A percentile compares a stretch with the other conserved stretches of the same genome.
Evolutionary conservation across 1,284 basidiomycete species (phyloP).

Genomic region (Phylloboletellus chloephorus): DNA sequence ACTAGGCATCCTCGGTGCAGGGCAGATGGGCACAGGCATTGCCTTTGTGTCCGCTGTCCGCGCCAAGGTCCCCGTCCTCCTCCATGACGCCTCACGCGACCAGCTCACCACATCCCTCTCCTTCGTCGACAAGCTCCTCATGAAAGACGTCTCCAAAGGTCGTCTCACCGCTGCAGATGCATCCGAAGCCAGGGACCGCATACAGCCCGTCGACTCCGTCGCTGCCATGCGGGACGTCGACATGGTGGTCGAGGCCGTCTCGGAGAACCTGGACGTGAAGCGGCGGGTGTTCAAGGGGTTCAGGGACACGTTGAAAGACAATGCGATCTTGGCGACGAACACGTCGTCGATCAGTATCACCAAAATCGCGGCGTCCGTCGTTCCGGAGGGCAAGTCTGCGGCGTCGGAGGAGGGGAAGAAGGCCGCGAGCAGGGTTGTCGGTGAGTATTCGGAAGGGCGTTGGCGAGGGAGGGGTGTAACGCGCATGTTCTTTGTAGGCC

Average conservation of each 20-base stretch:
- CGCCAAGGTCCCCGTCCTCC: constrained; percentile 70
- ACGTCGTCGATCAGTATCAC: constrained; percentile 94
- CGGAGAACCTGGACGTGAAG: constrained; percentile 82
- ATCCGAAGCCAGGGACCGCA: constrained; percentile 63
- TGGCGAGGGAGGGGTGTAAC: not conserved
- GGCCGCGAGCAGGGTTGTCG: constrained; percentile 68
- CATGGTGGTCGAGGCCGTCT: constrained; percentile 91
- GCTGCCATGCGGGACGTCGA: constrained; percentile 70
- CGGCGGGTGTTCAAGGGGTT: constrained; percentile 73
- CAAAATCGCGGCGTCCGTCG: constrained; percentile 81
- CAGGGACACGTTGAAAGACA: constrained; percentile 60
- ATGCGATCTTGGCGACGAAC: constrained; percentile 86
- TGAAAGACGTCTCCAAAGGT: constrained; percentile 83
- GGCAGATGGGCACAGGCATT: constrained; percentile 87
- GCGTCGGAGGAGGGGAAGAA: constrained; percentile 58
- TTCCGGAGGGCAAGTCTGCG: constrained; percentile 50
- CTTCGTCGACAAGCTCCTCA: constrained; percentile 76
- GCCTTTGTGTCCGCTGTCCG: constrained; percentile 79
- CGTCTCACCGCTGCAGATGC: constrained; percentile 72
- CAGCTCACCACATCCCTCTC: constrained; percentile 68
- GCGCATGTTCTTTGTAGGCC: constrained; percentile 39
- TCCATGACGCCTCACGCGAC: constrained; percentile 62
- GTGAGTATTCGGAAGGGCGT: constrained; percentile 36
- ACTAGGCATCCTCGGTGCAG: constrained; percentile 73
- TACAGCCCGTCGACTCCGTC: constrained; percentile 54